A percentile compares a stretch with the other conserved stretches of the same genome.
phyloP scores from a whole-genome alignment of 352 stramenopile genomes.

The Thalassiosira mediterranea region DNA sequence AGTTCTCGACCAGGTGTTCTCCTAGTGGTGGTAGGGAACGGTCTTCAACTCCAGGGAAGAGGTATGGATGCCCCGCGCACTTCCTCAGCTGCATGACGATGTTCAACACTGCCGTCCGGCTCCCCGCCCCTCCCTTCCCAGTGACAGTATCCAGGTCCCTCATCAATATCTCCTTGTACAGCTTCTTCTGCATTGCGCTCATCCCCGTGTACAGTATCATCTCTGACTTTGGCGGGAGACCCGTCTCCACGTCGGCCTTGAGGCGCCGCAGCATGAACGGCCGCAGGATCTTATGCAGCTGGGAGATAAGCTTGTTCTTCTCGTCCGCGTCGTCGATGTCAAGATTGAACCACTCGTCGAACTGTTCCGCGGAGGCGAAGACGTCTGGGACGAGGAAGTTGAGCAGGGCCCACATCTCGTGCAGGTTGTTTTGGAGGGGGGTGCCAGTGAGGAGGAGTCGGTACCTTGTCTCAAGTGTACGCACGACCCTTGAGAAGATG shows the following conservation, averaged over 20 bases:
- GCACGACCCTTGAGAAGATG: constrained; percentile 73
- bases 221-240: constrained; percentile 96
- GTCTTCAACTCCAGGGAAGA: constrained; percentile 97
- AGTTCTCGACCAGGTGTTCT: constrained; percentile 96
- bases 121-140: constrained; percentile 56
- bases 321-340: constrained; percentile 92
- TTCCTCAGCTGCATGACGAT: constrained; percentile 99
- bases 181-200: constrained; percentile 95
- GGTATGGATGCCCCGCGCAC: constrained; percentile 98
- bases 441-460: constrained; percentile 91
- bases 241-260: constrained; percentile 98
- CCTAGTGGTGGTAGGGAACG: constrained; percentile 91
- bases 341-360: constrained; percentile 94
- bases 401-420: constrained; percentile 97
- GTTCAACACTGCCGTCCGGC: constrained; percentile 90
- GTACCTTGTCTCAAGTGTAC: constrained; percentile 83
- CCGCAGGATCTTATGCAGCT: constrained; percentile 94
- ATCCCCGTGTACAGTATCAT: constrained; percentile 98
- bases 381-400: constrained; percentile 94
- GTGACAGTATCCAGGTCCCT: constrained; percentile 91
- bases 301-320: constrained; percentile 86
- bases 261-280: constrained; percentile 97
- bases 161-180: constrained; percentile 96
- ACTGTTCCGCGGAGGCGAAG: constrained; percentile 94
- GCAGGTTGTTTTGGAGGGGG: constrained; percentile 97